phyloP scores from a whole-genome alignment of 2,329 filamentous ascomycete species.

The Pyrenophora tritici-repentis region DNA sequence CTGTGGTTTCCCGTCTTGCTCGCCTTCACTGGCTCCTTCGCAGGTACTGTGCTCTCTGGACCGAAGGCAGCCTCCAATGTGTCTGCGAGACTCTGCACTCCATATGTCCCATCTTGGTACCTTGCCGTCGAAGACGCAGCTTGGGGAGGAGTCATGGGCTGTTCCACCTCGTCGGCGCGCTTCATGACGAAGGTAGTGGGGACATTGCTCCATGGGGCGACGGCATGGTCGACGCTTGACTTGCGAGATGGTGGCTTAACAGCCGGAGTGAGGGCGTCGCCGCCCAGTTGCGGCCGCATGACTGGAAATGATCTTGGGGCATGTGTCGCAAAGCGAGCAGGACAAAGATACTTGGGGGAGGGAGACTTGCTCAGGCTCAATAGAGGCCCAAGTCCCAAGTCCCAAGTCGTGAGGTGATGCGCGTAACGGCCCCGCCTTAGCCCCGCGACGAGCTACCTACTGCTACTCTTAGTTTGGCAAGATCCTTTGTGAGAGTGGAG shows the following conservation, averaged over 20 bases:
- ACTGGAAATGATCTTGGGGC: background rate
- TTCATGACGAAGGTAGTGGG: conserved; percentile 66
- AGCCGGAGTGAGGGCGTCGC: conserved; percentile 40
- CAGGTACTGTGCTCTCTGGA: conserved; percentile 28
- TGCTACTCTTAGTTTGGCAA: conserved; percentile 12
- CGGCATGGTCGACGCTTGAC: conserved; percentile 44
- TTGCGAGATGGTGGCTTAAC: conserved; percentile 45
- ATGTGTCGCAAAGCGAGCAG: conserved; percentile 9
- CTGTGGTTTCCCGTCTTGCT: conserved; percentile 38
- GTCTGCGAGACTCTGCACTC: conserved; percentile 63
- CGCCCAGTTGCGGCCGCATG: conserved; percentile 46
- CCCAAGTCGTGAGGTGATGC: conserved; percentile 16
- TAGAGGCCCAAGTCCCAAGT: background rate
- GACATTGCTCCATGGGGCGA: conserved; percentile 39
- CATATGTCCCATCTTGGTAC: conserved; percentile 55
- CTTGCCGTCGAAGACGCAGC: conserved; percentile 17
- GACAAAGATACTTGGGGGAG: background rate
- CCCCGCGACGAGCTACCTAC: conserved; percentile 21
- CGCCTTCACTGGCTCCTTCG: conserved; percentile 31
- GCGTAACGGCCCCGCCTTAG: conserved; percentile 20
- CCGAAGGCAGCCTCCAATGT: conserved; percentile 53
- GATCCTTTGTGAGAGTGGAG: conserved; percentile 4
- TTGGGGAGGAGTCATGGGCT: conserved; percentile 37
- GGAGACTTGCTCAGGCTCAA: conserved; percentile 10
- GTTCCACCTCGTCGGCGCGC: conserved; percentile 57